A percentile compares a stretch with the other conserved stretches of the same genome.
Conservation (phyloP, 768 basidiomycete species). For the Imleria badia region DNA sequence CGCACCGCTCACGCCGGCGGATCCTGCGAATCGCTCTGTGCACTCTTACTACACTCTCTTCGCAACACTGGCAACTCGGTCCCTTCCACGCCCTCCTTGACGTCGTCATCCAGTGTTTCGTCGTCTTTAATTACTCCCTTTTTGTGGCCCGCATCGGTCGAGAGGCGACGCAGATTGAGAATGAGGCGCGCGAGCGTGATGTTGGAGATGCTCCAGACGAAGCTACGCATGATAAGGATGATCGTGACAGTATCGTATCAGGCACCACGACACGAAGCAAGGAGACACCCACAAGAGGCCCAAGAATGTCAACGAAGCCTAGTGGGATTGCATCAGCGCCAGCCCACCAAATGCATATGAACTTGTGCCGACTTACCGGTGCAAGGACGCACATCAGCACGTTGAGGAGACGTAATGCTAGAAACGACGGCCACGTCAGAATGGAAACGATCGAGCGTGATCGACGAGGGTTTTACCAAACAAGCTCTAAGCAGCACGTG, state of each 20-base stretch:
- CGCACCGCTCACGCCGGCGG: too few relatives aligned
- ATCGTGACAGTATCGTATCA: not conserved
- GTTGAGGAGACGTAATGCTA: constrained; percentile 24
- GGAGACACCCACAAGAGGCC: constrained; percentile 20
- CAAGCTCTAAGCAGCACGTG: constrained; percentile 12
- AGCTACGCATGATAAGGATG: constrained; percentile 20
- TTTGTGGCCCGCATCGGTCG: not conserved
- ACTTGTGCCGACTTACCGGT: constrained; percentile 18
- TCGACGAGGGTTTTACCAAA: constrained; percentile 19
- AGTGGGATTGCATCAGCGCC: not conserved
- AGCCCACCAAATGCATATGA: not conserved
- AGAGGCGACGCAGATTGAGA: constrained; percentile 31
- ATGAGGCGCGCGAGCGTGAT: constrained; percentile 34
- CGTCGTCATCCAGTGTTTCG: not conserved
- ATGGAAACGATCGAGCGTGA: not conserved
- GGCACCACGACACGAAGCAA: not conserved
- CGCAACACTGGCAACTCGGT: constrained; percentile 7
- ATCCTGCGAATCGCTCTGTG: not conserved
- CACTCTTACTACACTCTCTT: not conserved
- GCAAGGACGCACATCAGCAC: constrained; percentile 20
- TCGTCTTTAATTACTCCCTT: not conserved
- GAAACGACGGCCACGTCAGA: not conserved
- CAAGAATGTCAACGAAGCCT: constrained; percentile 21
- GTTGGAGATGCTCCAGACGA: constrained; percentile 37
- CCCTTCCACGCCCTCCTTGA: not conserved